Percentiles rank a stretch among this genome's conserved stretches.
Evolutionary conservation across 2,329 filamentous ascomycete species (phyloP).

Genomic region (Sarocladium oryzae): DNA sequence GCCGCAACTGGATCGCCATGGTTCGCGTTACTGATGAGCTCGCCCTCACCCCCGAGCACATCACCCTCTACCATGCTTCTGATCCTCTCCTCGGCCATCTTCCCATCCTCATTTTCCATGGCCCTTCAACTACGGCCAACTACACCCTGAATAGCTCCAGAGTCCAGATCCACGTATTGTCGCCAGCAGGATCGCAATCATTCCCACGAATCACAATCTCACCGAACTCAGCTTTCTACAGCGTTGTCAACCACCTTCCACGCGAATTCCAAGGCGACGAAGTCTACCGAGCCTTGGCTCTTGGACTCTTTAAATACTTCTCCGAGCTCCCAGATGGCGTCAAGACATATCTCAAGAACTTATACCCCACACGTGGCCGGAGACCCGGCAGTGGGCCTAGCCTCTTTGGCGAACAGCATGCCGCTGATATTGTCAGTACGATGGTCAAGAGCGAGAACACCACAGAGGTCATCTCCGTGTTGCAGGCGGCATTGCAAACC

Average conservation of each 20-base stretch:
- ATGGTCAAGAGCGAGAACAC: slow-evolving; percentile 80
- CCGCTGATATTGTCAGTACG: slow-evolving; percentile 77
- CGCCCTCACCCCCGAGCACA: slow-evolving; percentile 70
- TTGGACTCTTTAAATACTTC: slow-evolving; percentile 93
- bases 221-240: slow-evolving; percentile 85
- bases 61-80: slow-evolving; percentile 82
- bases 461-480: slow-evolving; percentile 61
- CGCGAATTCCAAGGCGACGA: slow-evolving; percentile 95
- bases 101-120: slow-evolving; percentile 85
- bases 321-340: slow-evolving; percentile 72
- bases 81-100: slow-evolving; percentile 78
- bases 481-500: slow-evolving; percentile 71
- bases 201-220: slow-evolving; percentile 90
- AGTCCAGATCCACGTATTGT: slow-evolving; percentile 90
- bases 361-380: slow-evolving; percentile 48
- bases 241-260: slow-evolving; percentile 81
- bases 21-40: slow-evolving; percentile 75
- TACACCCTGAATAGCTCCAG: slow-evolving; percentile 82
- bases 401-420: slow-evolving; percentile 87
- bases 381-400: slow-evolving; percentile 58
- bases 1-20: slow-evolving; percentile 50
- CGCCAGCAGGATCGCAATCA: slow-evolving; percentile 79
- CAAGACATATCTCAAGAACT: slow-evolving; percentile 61
- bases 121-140: slow-evolving; percentile 82
- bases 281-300: slow-evolving; percentile 81